Evolutionary conservation across 2,329 filamentous ascomycete genomes (phyloP).

Genomic region (Pseudocercospora macadamiae): DNA sequence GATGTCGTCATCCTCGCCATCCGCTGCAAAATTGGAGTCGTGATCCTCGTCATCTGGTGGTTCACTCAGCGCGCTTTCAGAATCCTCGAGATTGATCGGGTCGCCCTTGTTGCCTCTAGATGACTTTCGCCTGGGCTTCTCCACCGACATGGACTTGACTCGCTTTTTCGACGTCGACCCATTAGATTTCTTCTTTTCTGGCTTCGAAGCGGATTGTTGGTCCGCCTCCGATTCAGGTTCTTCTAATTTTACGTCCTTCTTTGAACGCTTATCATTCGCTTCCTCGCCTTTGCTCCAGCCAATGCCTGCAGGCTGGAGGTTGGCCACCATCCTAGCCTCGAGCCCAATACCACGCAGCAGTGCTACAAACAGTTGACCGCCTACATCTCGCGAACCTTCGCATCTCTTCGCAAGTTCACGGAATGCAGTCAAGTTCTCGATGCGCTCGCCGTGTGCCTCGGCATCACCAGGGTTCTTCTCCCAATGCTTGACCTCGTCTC

Average conservation of each 20-base stretch:
- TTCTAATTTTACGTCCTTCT: slow-evolving; percentile 29
- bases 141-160: neutral
- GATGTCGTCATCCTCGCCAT: slow-evolving; percentile 59
- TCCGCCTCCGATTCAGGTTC: slow-evolving; percentile 18
- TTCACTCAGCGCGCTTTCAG: slow-evolving; percentile 51
- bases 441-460: slow-evolving; percentile 73
- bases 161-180: neutral
- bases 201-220: neutral
- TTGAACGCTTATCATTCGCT: slow-evolving; percentile 57
- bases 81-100: slow-evolving; percentile 52
- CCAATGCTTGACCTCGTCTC: slow-evolving; percentile 73
- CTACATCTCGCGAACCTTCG: slow-evolving; percentile 82
- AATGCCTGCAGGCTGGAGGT: slow-evolving; percentile 83
- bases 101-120: slow-evolving; percentile 37
- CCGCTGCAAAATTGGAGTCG: slow-evolving; percentile 16
- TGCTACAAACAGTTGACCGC: slow-evolving; percentile 86
- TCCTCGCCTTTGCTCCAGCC: slow-evolving; percentile 89
- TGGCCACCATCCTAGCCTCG: slow-evolving; percentile 81
- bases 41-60: slow-evolving; percentile 42
- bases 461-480: slow-evolving; percentile 64
- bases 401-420: slow-evolving; percentile 68
- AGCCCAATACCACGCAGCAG: slow-evolving; percentile 78
- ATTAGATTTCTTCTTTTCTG: too few species aligned
- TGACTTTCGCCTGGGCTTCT: slow-evolving; percentile 33
- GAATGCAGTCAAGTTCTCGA: slow-evolving; percentile 69